Evolutionary conservation across 1,284 basidiomycete species (phyloP).

Genomic region (Cryptococcus sp.): DNA sequence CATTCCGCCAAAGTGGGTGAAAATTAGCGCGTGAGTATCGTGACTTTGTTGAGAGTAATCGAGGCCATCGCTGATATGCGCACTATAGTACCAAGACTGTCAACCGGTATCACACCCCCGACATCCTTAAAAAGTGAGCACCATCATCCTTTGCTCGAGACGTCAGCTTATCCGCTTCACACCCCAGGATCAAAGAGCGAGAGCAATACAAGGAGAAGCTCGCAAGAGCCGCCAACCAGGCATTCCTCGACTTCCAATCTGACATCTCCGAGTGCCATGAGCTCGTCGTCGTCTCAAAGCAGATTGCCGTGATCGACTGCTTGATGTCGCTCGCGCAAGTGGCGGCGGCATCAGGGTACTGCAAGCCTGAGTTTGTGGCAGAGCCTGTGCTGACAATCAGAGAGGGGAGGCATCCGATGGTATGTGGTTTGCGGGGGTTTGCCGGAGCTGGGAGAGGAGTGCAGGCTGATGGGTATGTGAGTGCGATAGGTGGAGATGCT

Average conservation of each 20-base stretch:
- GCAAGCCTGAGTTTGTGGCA: slow-evolving; percentile 73
- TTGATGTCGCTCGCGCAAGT: slow-evolving; percentile 45
- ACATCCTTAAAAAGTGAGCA: slow-evolving; percentile 58
- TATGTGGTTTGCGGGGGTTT: slow-evolving; percentile 69
- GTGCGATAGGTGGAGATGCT: slow-evolving; percentile 72
- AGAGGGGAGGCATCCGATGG: slow-evolving; percentile 66
- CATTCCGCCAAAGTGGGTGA: slow-evolving; percentile 75
- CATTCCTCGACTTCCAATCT: slow-evolving; percentile 64
- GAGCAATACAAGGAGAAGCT: slow-evolving; percentile 75
- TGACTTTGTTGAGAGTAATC: background rate
- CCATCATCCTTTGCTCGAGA: background rate
- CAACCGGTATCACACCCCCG: slow-evolving; percentile 78
- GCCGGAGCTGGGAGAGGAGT: slow-evolving; percentile 51
- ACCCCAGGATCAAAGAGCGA: slow-evolving; percentile 59
- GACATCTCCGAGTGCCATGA: slow-evolving; percentile 70
- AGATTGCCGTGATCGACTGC: slow-evolving; percentile 63
- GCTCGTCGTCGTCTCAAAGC: slow-evolving; percentile 66
- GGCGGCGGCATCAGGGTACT: slow-evolving; percentile 41
- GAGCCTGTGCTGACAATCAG: slow-evolving; percentile 51
- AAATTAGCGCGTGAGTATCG: slow-evolving; percentile 63
- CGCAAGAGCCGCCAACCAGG: slow-evolving; percentile 60
- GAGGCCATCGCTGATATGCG: slow-evolving; percentile 4
- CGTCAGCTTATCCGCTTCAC: slow-evolving; percentile 2
- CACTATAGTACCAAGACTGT: slow-evolving; percentile 65
- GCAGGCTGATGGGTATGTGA: slow-evolving; percentile 9